Base-by-base conservation (phyloP, 495 filamentous ascomycete genomes). In the Ramalina intermedia region DNA sequence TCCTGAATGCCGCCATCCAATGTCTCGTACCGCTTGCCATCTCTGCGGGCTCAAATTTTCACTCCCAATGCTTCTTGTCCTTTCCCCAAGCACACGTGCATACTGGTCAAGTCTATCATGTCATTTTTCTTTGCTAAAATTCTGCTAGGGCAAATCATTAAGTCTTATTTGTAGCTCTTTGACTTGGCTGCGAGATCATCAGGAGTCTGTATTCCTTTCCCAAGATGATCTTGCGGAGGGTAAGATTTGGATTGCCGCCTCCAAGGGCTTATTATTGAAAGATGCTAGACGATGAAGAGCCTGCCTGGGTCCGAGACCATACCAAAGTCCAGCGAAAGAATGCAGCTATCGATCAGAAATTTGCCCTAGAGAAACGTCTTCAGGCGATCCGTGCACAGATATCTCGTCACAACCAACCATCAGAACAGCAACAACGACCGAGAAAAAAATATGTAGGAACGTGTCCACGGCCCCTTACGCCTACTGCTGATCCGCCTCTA, bases 141-240 rank as follows among this genome's bases (percentile, higher is more conserved):
- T 37, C 14, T n/a, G 26, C 9, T 49, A 90, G 81, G 89, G 91
- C n/a, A 98, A 98, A 78, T 96, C 93, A 2, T 63, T 98, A 16
- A 96, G 91, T 58, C 69, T 98, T 18, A 94, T 98, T 54, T 98
- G 91, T 66, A 82, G 80, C 45, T 79, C 91, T 33, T 66, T 98
- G 54, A 96, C 91, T 1, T 98, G 91, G 93, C 70, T 96, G 8
- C 83, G 91, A 41, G 79, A 87, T 54, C 77, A 87, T 64, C 90
- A 94, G 64, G 75, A 77, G 33, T 72, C 72, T 49, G 65, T 53
- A 0, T 80, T 88, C 50, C 76, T 85, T 43, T 69, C 79, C 45
- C 52, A 63, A 4, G 48, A 70, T 12, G 58, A 17, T 48, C 63
- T 27, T 53, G 64, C 50, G 54, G 56, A 50, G 56, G 67, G 70